Base-by-base conservation (phyloP, 306 rosid genomes). In the Prunus salicina region DNA sequence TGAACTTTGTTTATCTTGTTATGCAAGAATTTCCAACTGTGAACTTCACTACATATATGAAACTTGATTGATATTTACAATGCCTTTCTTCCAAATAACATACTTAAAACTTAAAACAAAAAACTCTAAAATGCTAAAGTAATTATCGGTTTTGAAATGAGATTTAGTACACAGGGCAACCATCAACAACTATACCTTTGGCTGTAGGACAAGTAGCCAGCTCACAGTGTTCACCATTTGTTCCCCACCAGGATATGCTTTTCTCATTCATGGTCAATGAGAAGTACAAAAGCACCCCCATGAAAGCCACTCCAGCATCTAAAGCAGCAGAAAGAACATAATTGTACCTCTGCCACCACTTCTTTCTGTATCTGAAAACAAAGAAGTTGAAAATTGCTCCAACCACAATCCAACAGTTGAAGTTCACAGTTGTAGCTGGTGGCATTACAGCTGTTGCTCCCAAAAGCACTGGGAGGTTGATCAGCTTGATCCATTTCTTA, bases 181-280 rank as follows among this genome's bases (percentile, higher is more conserved):
- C 90, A 5, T 73, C 73, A 49, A 25, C 79, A 34, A 20, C 38
- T 6, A 91, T 22, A 6, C 94, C 97, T 71, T 86, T 80, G 0
- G 94, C 91, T 2, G 92, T 89, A 0, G 97, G 94, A 67, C 97
- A 91, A 0, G 1, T 18, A 3, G 89, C 90, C 27, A 91, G 76
- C 0, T 62, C 62, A 63, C 93, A 91, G n/a, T 88, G 92, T 32
- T 89, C 92, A 5, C 86, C 85, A 18, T 56, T 65, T 1, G 78
- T n/a, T 6, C 91, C 95, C 94, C 95, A 88, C 92, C 95, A 89
- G 0, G 71, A 0, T 16, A 89, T 0, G 55, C 71, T 49, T 46
- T 2, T 80, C 1, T 38, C 73, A 16, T 68, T 52, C 82, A 73
- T 65, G n/a, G 76, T 79, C 15, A 34, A 81, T 5, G 69, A 50